phyloP scores from a whole-genome alignment of 2,329 filamentous ascomycete species.

The Alternaria angustiovoidea region DNA sequence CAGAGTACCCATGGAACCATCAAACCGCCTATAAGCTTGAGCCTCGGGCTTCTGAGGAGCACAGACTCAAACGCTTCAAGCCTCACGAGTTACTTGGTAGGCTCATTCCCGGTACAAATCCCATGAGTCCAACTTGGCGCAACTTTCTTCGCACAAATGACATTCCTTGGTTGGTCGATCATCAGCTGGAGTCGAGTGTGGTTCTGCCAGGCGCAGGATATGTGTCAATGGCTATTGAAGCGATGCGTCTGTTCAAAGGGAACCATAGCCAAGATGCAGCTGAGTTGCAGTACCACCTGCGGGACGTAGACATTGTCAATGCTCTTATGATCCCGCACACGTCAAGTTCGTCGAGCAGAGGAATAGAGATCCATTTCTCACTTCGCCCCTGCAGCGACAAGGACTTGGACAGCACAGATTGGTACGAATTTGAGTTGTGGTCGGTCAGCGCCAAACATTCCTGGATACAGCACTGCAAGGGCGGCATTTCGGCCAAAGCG shows the following conservation, averaged over 20 bases:
- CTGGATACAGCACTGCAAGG: constrained; percentile 9
- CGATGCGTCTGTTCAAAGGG: background rate
- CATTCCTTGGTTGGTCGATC: constrained; percentile 57
- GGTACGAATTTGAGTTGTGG: constrained; percentile 10
- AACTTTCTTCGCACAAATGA: constrained; percentile 52
- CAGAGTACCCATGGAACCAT: background rate
- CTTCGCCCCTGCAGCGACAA: constrained; percentile 9
- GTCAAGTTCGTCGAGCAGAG: constrained; percentile 3
- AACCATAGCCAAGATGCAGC: background rate
- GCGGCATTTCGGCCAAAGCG: background rate
- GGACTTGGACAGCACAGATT: constrained; percentile 2
- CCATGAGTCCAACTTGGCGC: constrained; percentile 52
- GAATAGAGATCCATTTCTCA: constrained; percentile 20
- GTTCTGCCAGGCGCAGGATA: constrained; percentile 58
- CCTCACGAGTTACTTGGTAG: constrained; percentile 33
- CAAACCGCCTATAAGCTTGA: constrained; percentile 2
- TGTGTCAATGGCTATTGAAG: constrained; percentile 56
- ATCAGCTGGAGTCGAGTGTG: constrained; percentile 46
- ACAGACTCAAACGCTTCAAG: constrained; percentile 1
- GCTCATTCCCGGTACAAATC: background rate
- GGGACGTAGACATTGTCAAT: constrained; percentile 28
- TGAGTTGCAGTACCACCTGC: constrained; percentile 17
- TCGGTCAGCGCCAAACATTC: background rate
- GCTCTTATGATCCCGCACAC: constrained; percentile 30
- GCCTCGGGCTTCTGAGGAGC: constrained; percentile 3